Evolutionary conservation across 1,139 yeast genomes (phyloP), one percentile per base, ranked within the genome.

Genomic region (Yamadazyma jaroonii): DNA sequence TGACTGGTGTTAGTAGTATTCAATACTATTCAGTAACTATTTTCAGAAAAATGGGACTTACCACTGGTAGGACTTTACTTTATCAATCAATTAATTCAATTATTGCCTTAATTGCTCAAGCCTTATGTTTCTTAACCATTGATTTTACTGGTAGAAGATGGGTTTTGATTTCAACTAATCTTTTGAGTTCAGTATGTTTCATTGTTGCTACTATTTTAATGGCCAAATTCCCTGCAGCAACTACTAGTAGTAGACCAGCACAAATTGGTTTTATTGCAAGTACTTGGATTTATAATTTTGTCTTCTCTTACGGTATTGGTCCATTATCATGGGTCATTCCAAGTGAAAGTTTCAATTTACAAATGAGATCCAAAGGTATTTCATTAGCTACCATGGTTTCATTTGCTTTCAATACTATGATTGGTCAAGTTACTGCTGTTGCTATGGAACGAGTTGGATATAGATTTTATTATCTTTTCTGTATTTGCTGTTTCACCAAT

Each of bases 1-100:
- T 82, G 51, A 74, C 84, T 1, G 39, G 35, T n/a, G 82, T 82
- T 44, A 82, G 83, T 52, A 81, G 83, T 51, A 81, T 82, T 44
- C 82, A 82, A 53, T 83, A 83, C 56, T 82, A 80, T 54, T 86
- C 88, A 8, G 56, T 56, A 31, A 41, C 44, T 9, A 54, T 54
- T 31, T 54, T 54, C 37, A 42, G 40, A 11, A 46, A 48, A 15
- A 44, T 52, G 42, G 55, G 54, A 11, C 42, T 52, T 28, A 41
- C 44, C 24, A 48, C 54, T 14, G 43, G 31, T 13, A 42, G 41
- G 25, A 52, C 54, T 7, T 44, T 52, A 20, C 43, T 52, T 25
- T 54, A 47, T 25, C 81, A 81, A 47, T 82, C 82, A 58, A 77
- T 77, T 27, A 73, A 74, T 46, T 66, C 81, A 21, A 74, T 79